Evolutionary conservation across 2,329 filamentous ascomycete genomes (phyloP), one percentile per base, ranked within the genome.

Genomic region (Gaeumannomyces sp.): DNA sequence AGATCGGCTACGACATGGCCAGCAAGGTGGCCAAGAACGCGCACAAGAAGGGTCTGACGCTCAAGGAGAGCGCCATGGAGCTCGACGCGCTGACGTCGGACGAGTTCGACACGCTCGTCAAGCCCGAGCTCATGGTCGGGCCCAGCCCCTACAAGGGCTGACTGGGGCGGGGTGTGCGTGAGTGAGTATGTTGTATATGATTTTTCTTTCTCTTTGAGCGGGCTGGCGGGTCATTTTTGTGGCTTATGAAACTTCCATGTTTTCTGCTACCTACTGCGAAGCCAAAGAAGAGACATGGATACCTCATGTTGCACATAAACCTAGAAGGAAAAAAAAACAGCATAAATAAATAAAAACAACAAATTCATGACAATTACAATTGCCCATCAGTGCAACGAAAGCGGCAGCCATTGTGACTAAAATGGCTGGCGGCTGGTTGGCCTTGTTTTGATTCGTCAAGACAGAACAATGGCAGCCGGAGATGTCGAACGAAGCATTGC

Each of bases 21-120:
- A 93, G 89, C 79, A 96, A 96, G 83, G 93, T 97, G 29, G 93
- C 93, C 74, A 97, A 97, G 89, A 96, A 99, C 75, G 95, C 95
- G 22, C 95, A 99, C 83, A 97, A 97, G 87, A 98, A 98, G 87
- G 93, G 93, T 45, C 80, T 94, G 63, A 97, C 93, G 29, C 85
- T 99, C 66, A 97, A 97, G 84, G 81, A 96, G 80, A 94, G 90
- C 73, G 94, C 95, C 27, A 88, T 98, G 84, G 92, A 98, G 83
- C 85, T 99, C 70, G 86, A 97, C 71, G 94, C 93, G 60, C 82
- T 98, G 70, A 94, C 88, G 69, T 88, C 89, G 74, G 91, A 91
- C 73, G 93, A 97, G 75, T 98, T 98, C 75, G 93, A 97, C 78
- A 84, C 86, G 70, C 83, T 96, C 69, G 95, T 99, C 70, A 88